These are phyloP conservation scores for Cercospora zeae-maydis DNA, from an alignment of 2,329 filamentous ascomycete species.

Conservation along the genomic window DNA sequence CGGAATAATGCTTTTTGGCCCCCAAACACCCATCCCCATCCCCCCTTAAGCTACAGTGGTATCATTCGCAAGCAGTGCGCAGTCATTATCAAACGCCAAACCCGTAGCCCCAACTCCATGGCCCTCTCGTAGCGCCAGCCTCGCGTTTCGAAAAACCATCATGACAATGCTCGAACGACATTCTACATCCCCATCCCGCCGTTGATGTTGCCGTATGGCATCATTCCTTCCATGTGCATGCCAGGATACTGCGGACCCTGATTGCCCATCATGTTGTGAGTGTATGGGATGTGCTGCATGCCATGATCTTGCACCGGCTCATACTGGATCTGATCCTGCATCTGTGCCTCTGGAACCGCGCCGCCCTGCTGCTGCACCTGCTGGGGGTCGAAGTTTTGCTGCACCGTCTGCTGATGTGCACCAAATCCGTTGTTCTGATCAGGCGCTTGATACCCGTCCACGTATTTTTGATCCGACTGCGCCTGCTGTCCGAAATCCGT, in stretches of 20 bases:
- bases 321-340: constrained; percentile 31
- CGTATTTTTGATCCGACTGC: constrained; percentile 10
- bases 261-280: constrained; percentile 25
- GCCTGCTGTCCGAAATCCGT: constrained; percentile 15
- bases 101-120: background rate
- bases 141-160: background rate
- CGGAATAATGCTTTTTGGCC: background rate
- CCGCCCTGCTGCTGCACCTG: constrained; percentile 17
- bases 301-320: constrained; percentile 28
- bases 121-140: background rate
- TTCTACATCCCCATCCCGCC: constrained; percentile 27
- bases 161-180: background rate
- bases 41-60: constrained; percentile 16
- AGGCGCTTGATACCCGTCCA: background rate
- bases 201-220: constrained; percentile 31
- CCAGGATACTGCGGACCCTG: constrained; percentile 27
- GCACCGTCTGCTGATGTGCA: constrained; percentile 13
- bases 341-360: constrained; percentile 15
- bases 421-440: constrained; percentile 7
- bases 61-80: constrained; percentile 15
- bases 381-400: constrained; percentile 16
- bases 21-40: background rate
- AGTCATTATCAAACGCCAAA: constrained; percentile 2
- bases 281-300: constrained; percentile 22
- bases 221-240: constrained; percentile 27